Evolutionary conservation across 2,329 filamentous ascomycete species (phyloP).

Genomic region (Juglanconis sp.): DNA sequence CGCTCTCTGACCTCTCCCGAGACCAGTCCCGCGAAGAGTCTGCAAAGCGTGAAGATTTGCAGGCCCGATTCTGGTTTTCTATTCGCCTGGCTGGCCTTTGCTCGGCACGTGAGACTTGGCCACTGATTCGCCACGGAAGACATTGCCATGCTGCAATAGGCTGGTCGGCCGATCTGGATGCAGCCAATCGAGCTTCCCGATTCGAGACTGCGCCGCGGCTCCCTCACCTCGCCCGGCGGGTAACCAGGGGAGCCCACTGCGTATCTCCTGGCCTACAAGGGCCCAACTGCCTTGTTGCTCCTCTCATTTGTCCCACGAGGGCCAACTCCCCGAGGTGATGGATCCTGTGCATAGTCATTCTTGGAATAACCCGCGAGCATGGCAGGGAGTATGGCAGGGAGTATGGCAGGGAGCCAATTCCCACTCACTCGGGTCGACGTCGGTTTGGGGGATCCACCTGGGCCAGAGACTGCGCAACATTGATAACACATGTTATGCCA

Average conservation of each 20-base stretch:
- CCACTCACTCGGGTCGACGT: neutral
- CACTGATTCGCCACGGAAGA: constrained; percentile 6
- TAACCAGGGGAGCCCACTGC: constrained; percentile 7
- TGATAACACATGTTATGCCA: too few species aligned
- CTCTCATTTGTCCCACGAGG: constrained; percentile 15
- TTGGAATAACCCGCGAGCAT: neutral
- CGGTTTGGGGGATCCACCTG: too few species aligned
- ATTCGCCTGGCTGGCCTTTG: neutral
- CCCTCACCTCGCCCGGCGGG: constrained; percentile 14
- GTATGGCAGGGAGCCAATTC: neutral
- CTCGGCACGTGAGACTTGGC: neutral
- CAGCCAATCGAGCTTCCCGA: constrained; percentile 16
- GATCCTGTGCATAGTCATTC: neutral
- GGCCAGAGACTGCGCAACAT: too few species aligned
- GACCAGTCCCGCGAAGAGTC: neutral
- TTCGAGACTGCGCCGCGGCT: constrained; percentile 4
- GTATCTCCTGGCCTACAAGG: neutral
- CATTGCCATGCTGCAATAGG: constrained; percentile 10
- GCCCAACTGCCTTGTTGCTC: neutral
- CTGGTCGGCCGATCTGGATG: constrained; percentile 5
- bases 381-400: neutral
- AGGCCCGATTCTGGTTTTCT: neutral
- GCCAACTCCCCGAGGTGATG: neutral
- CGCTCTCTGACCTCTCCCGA: too few species aligned
- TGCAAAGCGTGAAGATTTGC: neutral